Conservation (phyloP, 106 monocot species). For the Cymbidium sinense region DNA sequence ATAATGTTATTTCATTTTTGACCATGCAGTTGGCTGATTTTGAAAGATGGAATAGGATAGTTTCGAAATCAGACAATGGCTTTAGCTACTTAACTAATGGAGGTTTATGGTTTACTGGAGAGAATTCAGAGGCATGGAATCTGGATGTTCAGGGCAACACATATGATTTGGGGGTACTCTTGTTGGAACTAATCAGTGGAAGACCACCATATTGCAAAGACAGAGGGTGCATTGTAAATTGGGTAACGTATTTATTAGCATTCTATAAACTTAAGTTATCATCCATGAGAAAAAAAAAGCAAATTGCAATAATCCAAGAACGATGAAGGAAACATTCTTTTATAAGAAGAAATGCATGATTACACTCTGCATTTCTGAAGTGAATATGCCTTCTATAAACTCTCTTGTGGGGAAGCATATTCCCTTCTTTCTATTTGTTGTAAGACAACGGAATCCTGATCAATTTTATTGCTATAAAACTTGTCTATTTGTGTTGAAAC, state of each 20-base stretch:
- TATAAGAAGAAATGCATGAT: not conserved
- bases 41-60: conserved; percentile 77
- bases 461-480: not conserved
- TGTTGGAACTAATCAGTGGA: conserved; percentile 86
- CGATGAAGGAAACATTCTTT: not conserved
- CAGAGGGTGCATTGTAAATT: conserved; percentile 61
- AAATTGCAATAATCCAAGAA: not conserved
- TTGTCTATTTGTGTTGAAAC: not conserved
- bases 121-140: conserved; percentile 34
- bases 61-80: conserved; percentile 37
- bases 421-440: not conserved
- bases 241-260: conserved; percentile 43
- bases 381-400: not conserved
- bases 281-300: not conserved
- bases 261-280: not conserved
- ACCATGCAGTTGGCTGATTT: conserved; percentile 84
- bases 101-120: conserved; percentile 28
- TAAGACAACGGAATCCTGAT: not conserved
- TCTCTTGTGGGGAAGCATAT: not conserved
- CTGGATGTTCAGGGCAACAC: conserved; percentile 62
- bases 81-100: conserved; percentile 29
- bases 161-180: conserved; percentile 67
- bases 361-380: not conserved
- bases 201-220: conserved; percentile 64
- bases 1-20: not conserved